Evolutionary conservation across 768 basidiomycete genomes (phyloP).

Genomic region (Trametes meyenii): DNA sequence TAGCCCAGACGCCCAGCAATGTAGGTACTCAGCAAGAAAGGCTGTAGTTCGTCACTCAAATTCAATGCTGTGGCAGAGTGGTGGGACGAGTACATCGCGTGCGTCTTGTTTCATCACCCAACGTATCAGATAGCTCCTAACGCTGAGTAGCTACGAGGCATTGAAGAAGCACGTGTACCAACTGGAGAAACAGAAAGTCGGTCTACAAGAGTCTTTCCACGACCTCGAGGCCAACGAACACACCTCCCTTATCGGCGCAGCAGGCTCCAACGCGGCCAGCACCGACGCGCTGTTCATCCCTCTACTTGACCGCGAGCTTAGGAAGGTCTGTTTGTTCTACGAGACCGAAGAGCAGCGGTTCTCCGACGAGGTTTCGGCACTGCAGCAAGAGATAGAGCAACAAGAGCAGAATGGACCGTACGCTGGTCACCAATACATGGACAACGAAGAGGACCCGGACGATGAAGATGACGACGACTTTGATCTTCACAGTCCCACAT

Average conservation of each 20-base stretch:
- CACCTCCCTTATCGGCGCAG: conserved; percentile 53
- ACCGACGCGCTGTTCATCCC: conserved; percentile 69
- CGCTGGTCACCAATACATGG: conserved; percentile 56
- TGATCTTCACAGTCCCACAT: conserved; percentile 27
- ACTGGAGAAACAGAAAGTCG: conserved; percentile 75
- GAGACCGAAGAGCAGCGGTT: conserved; percentile 74
- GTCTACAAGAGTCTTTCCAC: conserved; percentile 38
- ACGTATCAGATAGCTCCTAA: not conserved
- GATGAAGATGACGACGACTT: conserved; percentile 57
- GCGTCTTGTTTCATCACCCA: conserved; percentile 35
- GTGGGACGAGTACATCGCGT: conserved; percentile 93
- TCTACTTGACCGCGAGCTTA: conserved; percentile 79
- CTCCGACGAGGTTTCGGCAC: conserved; percentile 54
- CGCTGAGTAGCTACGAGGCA: conserved; percentile 66
- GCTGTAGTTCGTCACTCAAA: conserved; percentile 73
- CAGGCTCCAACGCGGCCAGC: conserved; percentile 33
- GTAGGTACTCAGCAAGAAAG: not conserved
- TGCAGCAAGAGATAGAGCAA: conserved; percentile 58
- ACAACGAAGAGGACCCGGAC: conserved; percentile 53
- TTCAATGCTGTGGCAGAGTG: conserved; percentile 92
- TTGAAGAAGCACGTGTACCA: conserved; percentile 87
- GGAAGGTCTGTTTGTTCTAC: conserved; percentile 83
- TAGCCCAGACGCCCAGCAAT: not conserved
- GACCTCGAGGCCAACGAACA: conserved; percentile 72
- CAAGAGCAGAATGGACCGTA: conserved; percentile 64